These are phyloP conservation scores for Avicennia marina DNA, from an alignment of 257 asterid genomes.

Conservation along the genomic window DNA sequence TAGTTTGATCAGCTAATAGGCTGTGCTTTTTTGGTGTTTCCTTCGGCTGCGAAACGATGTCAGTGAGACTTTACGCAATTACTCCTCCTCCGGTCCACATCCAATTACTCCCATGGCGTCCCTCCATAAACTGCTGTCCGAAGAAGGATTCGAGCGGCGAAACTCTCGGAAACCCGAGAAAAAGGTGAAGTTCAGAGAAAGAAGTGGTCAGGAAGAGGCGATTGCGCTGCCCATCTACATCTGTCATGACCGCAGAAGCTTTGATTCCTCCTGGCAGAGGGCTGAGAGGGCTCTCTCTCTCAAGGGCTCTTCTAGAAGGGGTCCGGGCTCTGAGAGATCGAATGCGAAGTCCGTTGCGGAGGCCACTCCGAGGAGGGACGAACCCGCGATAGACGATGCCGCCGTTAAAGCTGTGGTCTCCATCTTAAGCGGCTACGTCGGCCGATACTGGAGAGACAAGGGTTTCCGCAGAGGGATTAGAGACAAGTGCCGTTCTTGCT, in stretches of 20 bases:
- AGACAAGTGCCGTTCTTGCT: slow-evolving; percentile 54
- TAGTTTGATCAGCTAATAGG: slow-evolving; percentile 22
- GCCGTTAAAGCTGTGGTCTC: slow-evolving; percentile 66
- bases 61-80: slow-evolving; percentile 25
- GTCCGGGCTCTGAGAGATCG: slow-evolving; percentile 39
- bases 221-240: slow-evolving; percentile 56
- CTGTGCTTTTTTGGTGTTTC: slow-evolving; percentile 25
- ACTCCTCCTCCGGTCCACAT: slow-evolving; percentile 19
- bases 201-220: slow-evolving; percentile 33
- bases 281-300: slow-evolving; percentile 30
- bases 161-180: slow-evolving; percentile 28
- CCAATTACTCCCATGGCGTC: slow-evolving; percentile 45
- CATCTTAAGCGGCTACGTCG: slow-evolving; percentile 51
- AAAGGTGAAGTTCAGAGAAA: slow-evolving; percentile 49
- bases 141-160: slow-evolving; percentile 46
- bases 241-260: slow-evolving; percentile 61
- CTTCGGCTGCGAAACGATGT: slow-evolving; percentile 24
- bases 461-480: slow-evolving; percentile 29
- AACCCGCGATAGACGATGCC: slow-evolving; percentile 59
- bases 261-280: slow-evolving; percentile 30
- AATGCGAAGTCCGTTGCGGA: slow-evolving; percentile 15
- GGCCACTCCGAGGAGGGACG: slow-evolving; percentile 29
- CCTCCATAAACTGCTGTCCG: slow-evolving; percentile 59
- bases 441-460: slow-evolving; percentile 41
- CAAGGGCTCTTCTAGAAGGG: slow-evolving; percentile 31